Evolutionary conservation across 805 yeast genomes (phyloP), one percentile per base, ranked within the genome.

Genomic region (Kazachstania kunashirensis): DNA sequence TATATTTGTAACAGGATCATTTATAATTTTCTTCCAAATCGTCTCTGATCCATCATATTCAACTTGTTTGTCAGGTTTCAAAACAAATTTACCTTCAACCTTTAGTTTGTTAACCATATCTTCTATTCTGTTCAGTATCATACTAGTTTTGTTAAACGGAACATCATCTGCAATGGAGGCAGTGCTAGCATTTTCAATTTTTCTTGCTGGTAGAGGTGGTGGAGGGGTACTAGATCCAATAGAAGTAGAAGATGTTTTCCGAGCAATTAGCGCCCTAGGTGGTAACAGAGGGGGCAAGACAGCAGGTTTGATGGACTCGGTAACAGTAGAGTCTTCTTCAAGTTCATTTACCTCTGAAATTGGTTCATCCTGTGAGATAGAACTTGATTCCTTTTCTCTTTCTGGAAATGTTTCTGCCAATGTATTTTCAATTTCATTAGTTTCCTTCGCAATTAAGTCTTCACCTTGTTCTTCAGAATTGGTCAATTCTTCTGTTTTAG

Each of bases 101-200:
- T 37, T 37, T 18, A 37, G 24, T 14, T 31, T 26, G 14, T 36
- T 38, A 12, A 33, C 39, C 12, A 32, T 39, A 19, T 33, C 13
- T 6, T 31, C 29, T 10, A 43, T 13, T 30, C 46, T 34, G 23
- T 19, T 31, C 13, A 40, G 12, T 8, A 40, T 33, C 38, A 40
- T 17, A 23, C 37, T 34, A 5, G 24, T 20, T 12, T 35, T 24
- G 19, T 31, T 28, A 4, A 29, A 23, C 5, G 37, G 26, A 17
- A 15, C 16, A 10, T 16, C 13, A 20, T 31, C 17, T 4, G 11
- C 24, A 17, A 24, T 14, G 10, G 29, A 18, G 3, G 14, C 34
- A 24, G 8, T 30, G 12, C 14, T n/a, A 14, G 16, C 34, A 11
- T 12, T 9, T 9, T 30, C 11, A 1, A 14, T 5, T 10, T 14